phyloP scores from a whole-genome alignment of 192 early-diverging fungal genomes.

The Spizellomyces sp. region DNA sequence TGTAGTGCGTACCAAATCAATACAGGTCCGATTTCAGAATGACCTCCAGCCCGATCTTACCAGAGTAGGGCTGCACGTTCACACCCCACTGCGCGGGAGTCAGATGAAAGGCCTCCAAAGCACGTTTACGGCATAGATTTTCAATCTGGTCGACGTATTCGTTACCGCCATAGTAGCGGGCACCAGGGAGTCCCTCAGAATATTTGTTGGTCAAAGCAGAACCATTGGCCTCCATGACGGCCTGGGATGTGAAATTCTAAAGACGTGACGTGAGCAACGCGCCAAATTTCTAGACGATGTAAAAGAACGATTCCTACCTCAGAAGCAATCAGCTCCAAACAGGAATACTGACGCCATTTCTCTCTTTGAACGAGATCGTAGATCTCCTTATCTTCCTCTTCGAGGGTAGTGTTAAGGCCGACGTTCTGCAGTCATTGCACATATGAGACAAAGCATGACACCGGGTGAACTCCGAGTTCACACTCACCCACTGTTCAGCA shows the following conservation, averaged over 20 bases:
- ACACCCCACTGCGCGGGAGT: conserved; percentile 94
- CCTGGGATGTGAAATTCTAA: conserved; percentile 99
- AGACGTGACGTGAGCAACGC: neutral
- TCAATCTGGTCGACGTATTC: conserved; percentile 97
- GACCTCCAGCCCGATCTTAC: too few relatives aligned
- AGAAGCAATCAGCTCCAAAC: conserved; percentile 98
- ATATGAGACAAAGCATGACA: neutral
- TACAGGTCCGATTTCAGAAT: too few relatives aligned
- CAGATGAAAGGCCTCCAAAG: conserved; percentile 90
- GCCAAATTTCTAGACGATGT: neutral
- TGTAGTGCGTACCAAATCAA: too few relatives aligned
- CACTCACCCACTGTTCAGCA: conserved; percentile 15
- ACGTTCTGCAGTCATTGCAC: conserved; percentile 38
- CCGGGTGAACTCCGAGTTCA: neutral
- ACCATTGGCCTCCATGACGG: conserved; percentile 99
- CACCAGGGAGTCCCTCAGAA: conserved; percentile 98
- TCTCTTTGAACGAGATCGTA: conserved; percentile 94
- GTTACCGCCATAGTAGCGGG: conserved; percentile 99
- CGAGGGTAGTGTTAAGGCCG: conserved; percentile 84
- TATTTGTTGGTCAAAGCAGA: conserved; percentile 99
- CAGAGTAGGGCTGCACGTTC: conserved; percentile 99
- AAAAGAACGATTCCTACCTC: conserved; percentile 66
- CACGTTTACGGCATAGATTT: conserved; percentile 93
- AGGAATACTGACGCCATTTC: conserved; percentile 97
- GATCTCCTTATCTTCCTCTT: conserved; percentile 92